Base-by-base conservation (phyloP, 139 green algal genomes). In the Micromonas pusilla region DNA sequence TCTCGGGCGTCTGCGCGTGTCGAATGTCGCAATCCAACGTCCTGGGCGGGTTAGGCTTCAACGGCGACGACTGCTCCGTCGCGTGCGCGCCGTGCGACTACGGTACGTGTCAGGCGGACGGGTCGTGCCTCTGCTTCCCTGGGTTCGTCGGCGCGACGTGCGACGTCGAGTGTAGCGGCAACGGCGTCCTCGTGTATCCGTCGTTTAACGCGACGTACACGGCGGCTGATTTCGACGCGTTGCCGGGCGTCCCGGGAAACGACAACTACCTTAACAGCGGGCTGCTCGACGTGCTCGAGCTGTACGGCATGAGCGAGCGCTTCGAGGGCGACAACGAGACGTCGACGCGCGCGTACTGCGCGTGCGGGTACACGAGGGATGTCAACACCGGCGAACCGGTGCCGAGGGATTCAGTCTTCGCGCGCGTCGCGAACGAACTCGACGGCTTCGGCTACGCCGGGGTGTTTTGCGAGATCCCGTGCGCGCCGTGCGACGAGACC, bases 51-150 rank as follows among this genome's bases (percentile, higher is more conserved):
- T 32, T 26, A 25, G 68, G 68, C 9, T 75, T 33, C 37, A 20
- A 6, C 13, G 68, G 68, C 33, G 32, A 52, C 13, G 68, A 75
- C 25, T 75, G 68, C 39, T 32, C 68, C n/a, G 38, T 62, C 6
- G 13, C 60, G 26, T 68, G 60, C 60, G 13, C 5, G 60, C 60
- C 25, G 26, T 68, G 60, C 60, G 0, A 36, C n/a, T 19, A 32
- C 13, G 60, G 60, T 16, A 5, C 5, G 26, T 68, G 60, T 19
- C 25, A 36, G 60, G 25, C 25, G 25, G 60, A 68, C n/a, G 60
- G 60, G 13, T 19, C 25, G 26, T 68, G 60, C 60, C 25, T 13
- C 13, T 68, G 60, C n/a, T 30, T 36, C 23, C 25, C n/a, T 28
- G 60, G 60, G 25, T 68, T 32, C 60, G 16, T 19, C 25, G 60